These are phyloP conservation scores for Neostapfia colusana DNA, from an alignment of 176 grass and related monocot species.

Conservation along the genomic window DNA sequence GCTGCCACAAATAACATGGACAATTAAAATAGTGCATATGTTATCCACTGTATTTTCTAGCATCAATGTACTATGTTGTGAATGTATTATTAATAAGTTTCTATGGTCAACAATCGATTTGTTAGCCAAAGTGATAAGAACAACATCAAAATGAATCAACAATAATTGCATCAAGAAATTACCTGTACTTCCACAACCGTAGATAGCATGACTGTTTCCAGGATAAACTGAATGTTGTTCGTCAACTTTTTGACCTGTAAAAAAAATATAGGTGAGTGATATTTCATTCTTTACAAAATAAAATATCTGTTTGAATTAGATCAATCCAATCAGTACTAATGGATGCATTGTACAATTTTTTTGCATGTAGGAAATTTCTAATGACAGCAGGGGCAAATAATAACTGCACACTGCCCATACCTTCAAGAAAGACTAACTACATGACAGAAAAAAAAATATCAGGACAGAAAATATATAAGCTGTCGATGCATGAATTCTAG, in stretches of 20 bases:
- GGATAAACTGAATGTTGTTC: conserved; percentile 64
- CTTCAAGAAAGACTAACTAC: background rate
- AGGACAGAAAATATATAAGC: background rate
- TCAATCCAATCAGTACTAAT: background rate
- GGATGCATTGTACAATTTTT: background rate
- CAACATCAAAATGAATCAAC: background rate
- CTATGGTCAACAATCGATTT: background rate
- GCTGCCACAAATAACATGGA: background rate
- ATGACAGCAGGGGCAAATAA: background rate
- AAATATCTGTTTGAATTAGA: background rate
- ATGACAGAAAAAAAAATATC: background rate
- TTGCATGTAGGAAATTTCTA: background rate
- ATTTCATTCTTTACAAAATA: conserved; percentile 1
- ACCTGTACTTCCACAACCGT: conserved; percentile 80
- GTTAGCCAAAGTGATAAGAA: conserved; percentile 12
- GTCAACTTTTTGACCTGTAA: conserved; percentile 61
- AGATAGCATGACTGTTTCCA: conserved; percentile 66
- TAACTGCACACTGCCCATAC: background rate
- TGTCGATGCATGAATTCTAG: background rate
- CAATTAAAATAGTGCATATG: background rate
- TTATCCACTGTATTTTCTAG: background rate
- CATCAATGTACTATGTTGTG: background rate
- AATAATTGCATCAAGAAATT: conserved; percentile 21
- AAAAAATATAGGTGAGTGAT: conserved; percentile 31
- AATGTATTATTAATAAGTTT: background rate